Evolutionary conservation across 2,329 filamentous ascomycete genomes (phyloP), one percentile per base, ranked within the genome.

Genomic region (Monosporascus ibericus): DNA sequence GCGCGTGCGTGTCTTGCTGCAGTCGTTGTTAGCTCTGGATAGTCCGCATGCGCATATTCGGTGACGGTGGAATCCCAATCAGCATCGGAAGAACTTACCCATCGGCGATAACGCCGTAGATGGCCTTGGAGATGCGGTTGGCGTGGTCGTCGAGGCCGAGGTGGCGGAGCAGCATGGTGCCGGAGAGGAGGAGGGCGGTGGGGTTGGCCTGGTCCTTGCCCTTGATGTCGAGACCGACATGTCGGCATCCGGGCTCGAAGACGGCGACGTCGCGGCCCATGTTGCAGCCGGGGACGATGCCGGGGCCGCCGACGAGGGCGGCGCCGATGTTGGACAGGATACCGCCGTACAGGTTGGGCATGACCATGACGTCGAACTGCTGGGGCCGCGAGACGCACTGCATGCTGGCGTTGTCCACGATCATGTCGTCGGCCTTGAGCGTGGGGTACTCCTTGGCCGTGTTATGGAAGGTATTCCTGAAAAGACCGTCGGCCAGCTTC

Each of bases 381-480:
- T 97, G 94, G 58, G 94, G 94, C 62, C 85, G 83, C 63, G 90
- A 92, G 64, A 99, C 94, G 71, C 91, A 95, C 81, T 99, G 94
- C 94, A 99, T 99, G 69, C 90, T 95, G 68, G 94, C 94, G 76
- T 99, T 99, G 79, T 99, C 94, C 75, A 99, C 94, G 74, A 99
- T 99, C 92, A 99, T 96, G 78, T 99, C 94, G 80, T 95, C 95
- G 70, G 87, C 87, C 80, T 96, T 89, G 65, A 99, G 82, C 58
- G 90, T 95, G 55, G 94, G 92, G 79, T 94, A 99, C 73, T 96
- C 90, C 79, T 95, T 88, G 62, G 91, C 89, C 63, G 94, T 86
- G 68, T 86, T 82, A 80, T 95, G 90, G 82, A 97, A 95, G 63
- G 94, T 97, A 78, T 86, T 92, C 73, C 94, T 88, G 90, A 99